Evolutionary conservation across 495 filamentous ascomycete genomes (phyloP).

Genomic region (Penicillium flavigenum): DNA sequence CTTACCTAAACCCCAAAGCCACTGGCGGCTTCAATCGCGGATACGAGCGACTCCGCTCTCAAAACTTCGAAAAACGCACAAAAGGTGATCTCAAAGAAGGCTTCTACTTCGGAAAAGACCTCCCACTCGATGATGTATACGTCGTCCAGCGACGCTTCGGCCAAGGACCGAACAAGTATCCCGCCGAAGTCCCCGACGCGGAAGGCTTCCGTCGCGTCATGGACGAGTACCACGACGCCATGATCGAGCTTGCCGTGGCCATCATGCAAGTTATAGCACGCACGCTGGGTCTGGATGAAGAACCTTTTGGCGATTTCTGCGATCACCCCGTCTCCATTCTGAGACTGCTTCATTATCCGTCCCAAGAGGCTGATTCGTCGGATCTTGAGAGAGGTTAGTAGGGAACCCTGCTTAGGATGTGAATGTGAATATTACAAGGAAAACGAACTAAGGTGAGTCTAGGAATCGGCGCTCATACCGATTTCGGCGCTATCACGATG

Average conservation of each 20-base stretch:
- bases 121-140: conserved; percentile 32
- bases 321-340: conserved; percentile 35
- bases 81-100: conserved; percentile 50
- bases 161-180: conserved; percentile 49
- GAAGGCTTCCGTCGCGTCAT: conserved; percentile 31
- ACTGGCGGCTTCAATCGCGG: conserved; percentile 32
- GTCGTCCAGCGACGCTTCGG: conserved; percentile 34
- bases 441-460: not conserved
- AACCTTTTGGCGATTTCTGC: conserved; percentile 42
- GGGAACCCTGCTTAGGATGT: not conserved
- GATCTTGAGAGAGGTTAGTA: conserved; percentile 19
- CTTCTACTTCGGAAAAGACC: conserved; percentile 41
- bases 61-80: conserved; percentile 39
- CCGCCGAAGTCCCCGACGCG: conserved; percentile 34
- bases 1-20: conserved; percentile 10
- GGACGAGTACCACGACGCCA: conserved; percentile 26
- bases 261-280: conserved; percentile 39
- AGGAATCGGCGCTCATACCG: conserved; percentile 53
- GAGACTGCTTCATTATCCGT: conserved; percentile 49
- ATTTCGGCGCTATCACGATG: conserved; percentile 50
- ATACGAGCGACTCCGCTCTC: conserved; percentile 45
- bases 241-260: conserved; percentile 25
- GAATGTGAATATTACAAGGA: too few relatives aligned
- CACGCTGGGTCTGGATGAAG: conserved; percentile 37
- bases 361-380: conserved; percentile 35